These are phyloP conservation scores for Candida silvicultrix DNA, from an alignment of 805 yeast genomes.

Conservation along the genomic window DNA sequence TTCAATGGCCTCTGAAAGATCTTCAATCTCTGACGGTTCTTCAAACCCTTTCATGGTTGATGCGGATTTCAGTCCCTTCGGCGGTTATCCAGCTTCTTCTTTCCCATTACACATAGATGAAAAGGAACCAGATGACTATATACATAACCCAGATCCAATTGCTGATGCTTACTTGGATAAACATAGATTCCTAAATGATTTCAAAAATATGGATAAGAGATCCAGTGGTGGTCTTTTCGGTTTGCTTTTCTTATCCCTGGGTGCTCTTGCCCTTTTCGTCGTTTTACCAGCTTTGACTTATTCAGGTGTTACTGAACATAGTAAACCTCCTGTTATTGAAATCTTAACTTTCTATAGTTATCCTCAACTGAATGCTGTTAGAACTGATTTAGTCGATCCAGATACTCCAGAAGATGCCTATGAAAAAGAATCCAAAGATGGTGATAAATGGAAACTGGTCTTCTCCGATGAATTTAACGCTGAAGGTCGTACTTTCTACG, in stretches of 20 bases:
- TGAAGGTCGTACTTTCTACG: conserved; percentile 86
- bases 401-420: conserved; percentile 50
- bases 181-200: conserved; percentile 55
- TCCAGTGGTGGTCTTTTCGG: conserved; percentile 61
- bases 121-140: conserved; percentile 89
- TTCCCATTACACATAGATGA: conserved; percentile 91
- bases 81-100: conserved; percentile 91
- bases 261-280: conserved; percentile 63
- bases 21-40: conserved; percentile 17
- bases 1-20: conserved; percentile 10
- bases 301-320: conserved; percentile 51
- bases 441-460: conserved; percentile 67
- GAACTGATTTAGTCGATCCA: conserved; percentile 50
- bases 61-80: conserved; percentile 83
- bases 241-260: conserved; percentile 49
- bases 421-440: conserved; percentile 49
- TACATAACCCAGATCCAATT: conserved; percentile 95
- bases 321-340: conserved; percentile 23
- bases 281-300: conserved; percentile 80
- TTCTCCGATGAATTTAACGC: conserved; percentile 89
- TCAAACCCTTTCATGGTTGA: conserved; percentile 40
- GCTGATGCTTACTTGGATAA: conserved; percentile 83
- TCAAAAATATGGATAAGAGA: conserved; percentile 59
- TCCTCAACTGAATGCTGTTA: conserved; percentile 45
- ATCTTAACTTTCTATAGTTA: conserved; percentile 41